Conservation (phyloP, 495 filamentous ascomycete species). For the Durotheca rogersii region DNA sequence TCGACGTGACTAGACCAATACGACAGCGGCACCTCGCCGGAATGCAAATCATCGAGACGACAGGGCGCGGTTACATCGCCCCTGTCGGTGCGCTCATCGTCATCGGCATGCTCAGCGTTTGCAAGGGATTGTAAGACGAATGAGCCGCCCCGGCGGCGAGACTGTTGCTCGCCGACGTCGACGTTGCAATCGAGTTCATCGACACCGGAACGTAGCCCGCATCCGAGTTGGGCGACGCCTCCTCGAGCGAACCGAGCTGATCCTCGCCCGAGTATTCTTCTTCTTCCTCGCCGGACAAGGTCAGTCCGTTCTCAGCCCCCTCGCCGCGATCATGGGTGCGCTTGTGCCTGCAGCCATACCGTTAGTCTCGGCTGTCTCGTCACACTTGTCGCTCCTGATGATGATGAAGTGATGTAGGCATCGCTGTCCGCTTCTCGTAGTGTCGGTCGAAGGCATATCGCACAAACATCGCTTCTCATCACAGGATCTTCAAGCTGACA, state of each 20-base stretch:
- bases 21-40: constrained; percentile 10
- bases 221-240: constrained; percentile 68
- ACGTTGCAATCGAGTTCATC: constrained; percentile 41
- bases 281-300: constrained; percentile 71
- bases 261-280: constrained; percentile 69
- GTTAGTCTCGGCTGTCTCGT: constrained; percentile 34
- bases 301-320: constrained; percentile 66
- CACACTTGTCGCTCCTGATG: constrained; percentile 30
- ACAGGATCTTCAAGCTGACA: constrained; percentile 37
- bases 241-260: constrained; percentile 72
- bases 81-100: constrained; percentile 47
- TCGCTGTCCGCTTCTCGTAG: constrained; percentile 28
- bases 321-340: constrained; percentile 85
- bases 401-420: constrained; percentile 36
- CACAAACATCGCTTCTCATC: constrained; percentile 42
- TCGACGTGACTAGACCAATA: constrained; percentile 9
- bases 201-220: constrained; percentile 51
- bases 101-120: constrained; percentile 59
- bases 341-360: constrained; percentile 67
- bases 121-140: constrained; percentile 50
- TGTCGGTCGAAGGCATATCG: constrained; percentile 27
- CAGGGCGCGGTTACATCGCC: constrained; percentile 23
- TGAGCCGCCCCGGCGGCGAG: constrained; percentile 36
- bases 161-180: constrained; percentile 33
- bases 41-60: constrained; percentile 11